Percentiles rank a stretch among this genome's conserved stretches.
Conservation (phyloP, 495 filamentous ascomycete species). For the Trichoderma parareesei region DNA sequence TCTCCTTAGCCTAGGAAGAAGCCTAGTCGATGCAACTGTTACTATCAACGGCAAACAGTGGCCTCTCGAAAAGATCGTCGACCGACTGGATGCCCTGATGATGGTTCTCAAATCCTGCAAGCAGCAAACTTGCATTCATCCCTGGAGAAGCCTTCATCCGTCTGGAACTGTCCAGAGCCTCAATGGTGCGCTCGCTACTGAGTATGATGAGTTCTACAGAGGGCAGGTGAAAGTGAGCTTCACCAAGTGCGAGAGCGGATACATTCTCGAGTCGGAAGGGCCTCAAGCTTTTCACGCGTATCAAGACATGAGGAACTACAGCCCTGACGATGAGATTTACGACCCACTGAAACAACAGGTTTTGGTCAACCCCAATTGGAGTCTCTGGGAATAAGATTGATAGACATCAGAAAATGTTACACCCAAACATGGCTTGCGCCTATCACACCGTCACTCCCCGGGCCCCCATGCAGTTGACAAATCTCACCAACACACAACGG, state of each 20-base stretch:
- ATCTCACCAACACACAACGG: neutral
- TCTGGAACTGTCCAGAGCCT: constrained; percentile 34
- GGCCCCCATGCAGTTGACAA: too few relatives aligned
- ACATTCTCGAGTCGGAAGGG: constrained; percentile 53
- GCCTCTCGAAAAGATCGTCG: constrained; percentile 34
- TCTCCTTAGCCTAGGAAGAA: constrained; percentile 32
- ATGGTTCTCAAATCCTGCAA: constrained; percentile 60
- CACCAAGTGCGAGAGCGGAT: constrained; percentile 51
- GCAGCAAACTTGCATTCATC: constrained; percentile 44
- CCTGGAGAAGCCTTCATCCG: constrained; percentile 54
- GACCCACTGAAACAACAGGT: neutral
- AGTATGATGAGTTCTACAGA: constrained; percentile 52
- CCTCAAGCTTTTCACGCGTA: constrained; percentile 29
- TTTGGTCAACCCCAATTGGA: neutral
- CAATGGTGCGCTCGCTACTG: constrained; percentile 35
- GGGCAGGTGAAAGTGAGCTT: constrained; percentile 42
- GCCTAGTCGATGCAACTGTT: constrained; percentile 19
- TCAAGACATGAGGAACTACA: neutral
- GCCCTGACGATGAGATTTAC: neutral
- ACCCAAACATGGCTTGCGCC: too few relatives aligned
- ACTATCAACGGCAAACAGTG: constrained; percentile 14
- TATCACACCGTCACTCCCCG: too few relatives aligned
- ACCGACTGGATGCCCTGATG: constrained; percentile 51
- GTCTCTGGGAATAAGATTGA: neutral
- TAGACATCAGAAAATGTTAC: neutral